A percentile compares a stretch with the other conserved stretches of the same genome.
Evolutionary conservation across 192 early-diverging fungal genomes (phyloP).

Genomic region (Coemansia sp.): DNA sequence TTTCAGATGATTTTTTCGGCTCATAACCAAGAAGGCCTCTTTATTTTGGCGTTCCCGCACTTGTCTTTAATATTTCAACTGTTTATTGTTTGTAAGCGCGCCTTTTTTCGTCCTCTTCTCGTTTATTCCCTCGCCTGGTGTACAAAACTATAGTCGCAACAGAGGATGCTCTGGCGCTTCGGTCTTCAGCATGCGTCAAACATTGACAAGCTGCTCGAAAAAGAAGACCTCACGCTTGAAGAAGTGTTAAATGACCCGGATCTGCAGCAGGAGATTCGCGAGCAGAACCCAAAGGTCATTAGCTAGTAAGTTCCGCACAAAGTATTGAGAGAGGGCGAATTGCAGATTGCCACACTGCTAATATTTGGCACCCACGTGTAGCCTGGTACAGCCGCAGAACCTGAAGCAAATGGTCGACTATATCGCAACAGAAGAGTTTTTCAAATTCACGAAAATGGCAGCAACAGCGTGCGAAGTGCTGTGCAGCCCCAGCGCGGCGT

Average conservation of each 20-base stretch:
- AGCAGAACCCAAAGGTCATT: constrained; percentile 87
- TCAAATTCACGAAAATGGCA: constrained; percentile 59
- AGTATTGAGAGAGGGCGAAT: not conserved
- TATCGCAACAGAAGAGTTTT: constrained; percentile 81
- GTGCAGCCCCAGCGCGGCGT: constrained; percentile 47
- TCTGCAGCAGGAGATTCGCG: constrained; percentile 92
- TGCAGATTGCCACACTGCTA: not conserved
- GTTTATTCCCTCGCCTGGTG: constrained; percentile 5
- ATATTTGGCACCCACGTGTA: not conserved
- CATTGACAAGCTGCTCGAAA: constrained; percentile 90
- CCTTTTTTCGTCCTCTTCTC: constrained; percentile 3
- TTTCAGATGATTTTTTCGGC: not conserved
- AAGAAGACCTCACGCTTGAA: constrained; percentile 84
- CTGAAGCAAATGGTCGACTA: constrained; percentile 77
- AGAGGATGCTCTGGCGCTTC: constrained; percentile 88
- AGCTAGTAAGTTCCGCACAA: constrained; percentile 56
- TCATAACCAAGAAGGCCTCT: not conserved
- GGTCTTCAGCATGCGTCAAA: constrained; percentile 89
- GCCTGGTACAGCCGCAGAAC: constrained; percentile 69
- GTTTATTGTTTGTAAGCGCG: constrained; percentile 5
- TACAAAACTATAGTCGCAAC: not conserved
- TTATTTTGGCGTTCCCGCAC: constrained; percentile 3
- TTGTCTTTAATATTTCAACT: not conserved
- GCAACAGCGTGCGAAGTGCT: constrained; percentile 51
- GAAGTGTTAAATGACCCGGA: constrained; percentile 92